Evolutionary conservation across 495 filamentous ascomycete species (phyloP).

Genomic region (Hypoxylon crocopeplum): DNA sequence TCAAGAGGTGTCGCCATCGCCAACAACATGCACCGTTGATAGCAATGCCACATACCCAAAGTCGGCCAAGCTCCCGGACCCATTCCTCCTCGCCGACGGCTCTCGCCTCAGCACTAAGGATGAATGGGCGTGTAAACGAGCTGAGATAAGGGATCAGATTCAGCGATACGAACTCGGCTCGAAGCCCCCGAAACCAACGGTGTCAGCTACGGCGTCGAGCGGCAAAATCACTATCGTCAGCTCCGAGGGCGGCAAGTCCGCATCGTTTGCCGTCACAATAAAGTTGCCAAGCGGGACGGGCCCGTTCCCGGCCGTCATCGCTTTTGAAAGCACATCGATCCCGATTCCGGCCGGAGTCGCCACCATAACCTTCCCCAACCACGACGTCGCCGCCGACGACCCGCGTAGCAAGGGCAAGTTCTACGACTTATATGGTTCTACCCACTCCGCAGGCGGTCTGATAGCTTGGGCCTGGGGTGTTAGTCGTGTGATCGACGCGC

Average conservation of each 20-base stretch:
- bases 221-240: conserved; percentile 14
- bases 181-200: conserved; percentile 9
- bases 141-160: conserved; percentile 11
- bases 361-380: conserved; percentile 50
- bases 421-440: conserved; percentile 54
- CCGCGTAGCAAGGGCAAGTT: conserved; percentile 51
- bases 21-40: neutral
- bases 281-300: conserved; percentile 33
- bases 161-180: conserved; percentile 12
- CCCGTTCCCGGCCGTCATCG: conserved; percentile 56
- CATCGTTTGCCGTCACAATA: conserved; percentile 42
- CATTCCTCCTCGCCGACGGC: conserved; percentile 16
- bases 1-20: conserved; percentile 3
- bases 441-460: conserved; percentile 46
- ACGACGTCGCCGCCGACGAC: conserved; percentile 47
- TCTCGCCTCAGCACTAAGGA: conserved; percentile 7
- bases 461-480: conserved; percentile 60
- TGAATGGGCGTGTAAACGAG: conserved; percentile 17
- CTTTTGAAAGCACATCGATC: conserved; percentile 45
- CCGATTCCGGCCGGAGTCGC: conserved; percentile 50
- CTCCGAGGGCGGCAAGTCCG: conserved; percentile 20
- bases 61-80: conserved; percentile 8
- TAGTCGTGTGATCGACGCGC: conserved; percentile 53
- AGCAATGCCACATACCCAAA: conserved; percentile 5
- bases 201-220: conserved; percentile 39